Evolutionary conservation across 176 grass and related monocot genomes (phyloP).

Genomic region (Calamus simplicifolius): DNA sequence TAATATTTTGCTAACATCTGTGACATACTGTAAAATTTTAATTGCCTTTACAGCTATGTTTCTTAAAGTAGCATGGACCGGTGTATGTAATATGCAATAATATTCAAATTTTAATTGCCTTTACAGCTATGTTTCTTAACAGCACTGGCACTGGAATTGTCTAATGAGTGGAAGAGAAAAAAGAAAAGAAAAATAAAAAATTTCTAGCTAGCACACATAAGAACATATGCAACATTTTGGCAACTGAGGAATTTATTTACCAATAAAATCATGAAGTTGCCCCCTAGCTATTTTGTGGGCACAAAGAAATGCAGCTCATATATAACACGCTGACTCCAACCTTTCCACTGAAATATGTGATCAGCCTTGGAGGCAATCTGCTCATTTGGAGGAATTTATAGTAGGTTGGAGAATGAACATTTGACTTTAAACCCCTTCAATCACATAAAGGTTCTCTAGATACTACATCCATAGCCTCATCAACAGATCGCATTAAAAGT

Average conservation of each 20-base stretch:
- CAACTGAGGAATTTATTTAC: conserved; percentile 35
- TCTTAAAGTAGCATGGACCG: too few species aligned
- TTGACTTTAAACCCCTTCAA: conserved; percentile 80
- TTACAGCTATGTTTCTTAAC: too few species aligned
- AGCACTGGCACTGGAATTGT: too few species aligned
- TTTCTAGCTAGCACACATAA: conserved; percentile 9
- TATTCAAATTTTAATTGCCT: too few species aligned
- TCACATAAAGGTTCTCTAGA: conserved; percentile 54
- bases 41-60: too few species aligned
- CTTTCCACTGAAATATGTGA: conserved; percentile 83
- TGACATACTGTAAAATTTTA: too few species aligned
- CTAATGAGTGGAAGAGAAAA: too few species aligned
- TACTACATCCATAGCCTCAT: conserved; percentile 93
- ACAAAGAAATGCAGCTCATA: conserved; percentile 87
- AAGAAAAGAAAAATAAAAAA: conserved; percentile 4
- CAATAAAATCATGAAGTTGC: conserved; percentile 79
- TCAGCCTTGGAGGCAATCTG: conserved; percentile 58
- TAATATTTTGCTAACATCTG: too few species aligned
- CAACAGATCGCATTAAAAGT: conserved; percentile 90
- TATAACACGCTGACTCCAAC: conserved; percentile 73
- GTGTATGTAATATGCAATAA: too few species aligned
- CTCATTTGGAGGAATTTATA: conserved; percentile 84
- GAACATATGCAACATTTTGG: too few species aligned
- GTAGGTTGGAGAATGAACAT: conserved; percentile 59
- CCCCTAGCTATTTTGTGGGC: conserved; percentile 74